phyloP scores from a whole-genome alignment of 1,284 basidiomycete genomes.

The Veloporphyrellus conicus region DNA sequence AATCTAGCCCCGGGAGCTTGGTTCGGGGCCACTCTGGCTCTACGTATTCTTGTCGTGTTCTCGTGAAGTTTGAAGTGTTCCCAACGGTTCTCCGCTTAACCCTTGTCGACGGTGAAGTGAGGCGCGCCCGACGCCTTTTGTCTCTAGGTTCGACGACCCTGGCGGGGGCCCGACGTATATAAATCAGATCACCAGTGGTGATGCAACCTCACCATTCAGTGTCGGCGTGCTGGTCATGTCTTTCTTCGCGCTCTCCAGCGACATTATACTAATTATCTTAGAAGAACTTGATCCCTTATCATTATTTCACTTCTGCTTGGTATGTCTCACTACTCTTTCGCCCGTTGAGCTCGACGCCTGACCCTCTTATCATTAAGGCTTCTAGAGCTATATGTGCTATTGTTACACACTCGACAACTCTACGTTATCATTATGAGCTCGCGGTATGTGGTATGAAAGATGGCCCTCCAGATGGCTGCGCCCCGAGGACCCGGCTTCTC shows the following conservation, averaged over 20 bases:
- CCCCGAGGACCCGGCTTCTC: slow-evolving; percentile 43
- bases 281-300: slow-evolving; percentile 51
- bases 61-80: slow-evolving; percentile 28
- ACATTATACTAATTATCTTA: slow-evolving; percentile 51
- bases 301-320: slow-evolving; percentile 50
- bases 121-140: slow-evolving; percentile 35
- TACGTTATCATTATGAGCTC: slow-evolving; percentile 54
- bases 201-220: slow-evolving; percentile 16
- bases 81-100: slow-evolving; percentile 31
- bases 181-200: slow-evolving; percentile 21
- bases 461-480: slow-evolving; percentile 40
- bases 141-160: slow-evolving; percentile 28
- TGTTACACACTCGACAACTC: slow-evolving; percentile 43
- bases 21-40: slow-evolving; percentile 18
- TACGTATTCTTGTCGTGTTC: slow-evolving; percentile 30
- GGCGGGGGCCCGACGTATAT: slow-evolving; percentile 31
- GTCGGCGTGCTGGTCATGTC: slow-evolving; percentile 37
- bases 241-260: slow-evolving; percentile 48
- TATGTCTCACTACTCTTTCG: slow-evolving; percentile 18
- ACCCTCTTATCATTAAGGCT: slow-evolving; percentile 35
- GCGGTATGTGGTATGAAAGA: slow-evolving; percentile 53
- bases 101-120: slow-evolving; percentile 29
- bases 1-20: slow-evolving; percentile 21
- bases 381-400: slow-evolving; percentile 43
- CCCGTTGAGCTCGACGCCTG: background rate